Base-by-base conservation (phyloP, 73 alveolate species). In the Paramecium sexaurelia region DNA sequence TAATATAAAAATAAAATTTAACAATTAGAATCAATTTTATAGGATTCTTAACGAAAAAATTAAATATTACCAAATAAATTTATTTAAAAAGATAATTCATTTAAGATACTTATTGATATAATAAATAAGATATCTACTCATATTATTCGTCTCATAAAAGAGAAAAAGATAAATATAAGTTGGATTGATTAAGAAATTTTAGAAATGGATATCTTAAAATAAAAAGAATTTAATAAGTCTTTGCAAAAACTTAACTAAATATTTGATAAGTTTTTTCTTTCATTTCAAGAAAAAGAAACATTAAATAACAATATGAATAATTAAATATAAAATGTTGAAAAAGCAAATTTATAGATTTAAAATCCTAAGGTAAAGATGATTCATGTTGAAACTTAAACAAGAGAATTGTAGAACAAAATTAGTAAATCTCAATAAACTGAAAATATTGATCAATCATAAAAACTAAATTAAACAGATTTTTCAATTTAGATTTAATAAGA, bases 181-280 rank as follows among this genome's bases (percentile, higher is more conserved):
- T 61, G 83, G 83, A 61, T 61, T 26, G 83, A 61, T 61, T 61
- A 61, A 10, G 83, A 61, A 61, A 61, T 61, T 10, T 61, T 61
- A 61, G 83, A 26, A 32, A 61, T 26, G 19, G 83, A 61, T 11
- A 26, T 61, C 1, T 61, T 32, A 3, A 26, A 29, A 29, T 61
- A 13, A 26, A 61, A 61, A 11, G 83, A 61, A 3, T 24, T 61
- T 26, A 26, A 10, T 11, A 61, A 61, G 26, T 61, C 83, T 29
- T 29, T 61, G 26, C 13, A 22, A 61, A 61, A 61, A 26, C 26
- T 61, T 7, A 26, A 61, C 11, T 0, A 15, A 61, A 61, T 61
- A 2, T 61, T 61, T 13, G 83, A 61, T 26, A 61, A 61, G 26
- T 61, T 61, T 61, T 61, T 61, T 24, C 19, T 29, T 11, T 61